Conservation (phyloP, 2,329 filamentous ascomycete genomes). For the Fusarium luffae region DNA sequence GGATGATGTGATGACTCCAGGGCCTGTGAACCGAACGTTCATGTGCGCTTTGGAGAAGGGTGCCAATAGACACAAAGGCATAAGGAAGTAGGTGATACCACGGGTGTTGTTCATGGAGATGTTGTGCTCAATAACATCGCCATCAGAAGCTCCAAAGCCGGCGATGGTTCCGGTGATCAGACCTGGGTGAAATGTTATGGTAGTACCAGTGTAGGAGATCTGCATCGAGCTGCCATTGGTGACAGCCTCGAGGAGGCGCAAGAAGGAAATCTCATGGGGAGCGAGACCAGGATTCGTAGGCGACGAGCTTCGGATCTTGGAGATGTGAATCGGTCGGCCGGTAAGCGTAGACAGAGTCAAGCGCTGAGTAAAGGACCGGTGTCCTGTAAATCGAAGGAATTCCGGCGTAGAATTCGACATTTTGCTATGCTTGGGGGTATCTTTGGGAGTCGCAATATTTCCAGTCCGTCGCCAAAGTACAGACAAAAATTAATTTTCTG, state of each 20-base stretch:
- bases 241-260: slow-evolving; percentile 91
- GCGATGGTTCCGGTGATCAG: slow-evolving; percentile 87
- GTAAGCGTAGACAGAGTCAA: slow-evolving; percentile 92
- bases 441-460: slow-evolving; percentile 37
- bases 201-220: slow-evolving; percentile 95
- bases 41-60: slow-evolving; percentile 93
- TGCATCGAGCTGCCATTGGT: slow-evolving; percentile 96
- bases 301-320: slow-evolving; percentile 89
- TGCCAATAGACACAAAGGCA: slow-evolving; percentile 88
- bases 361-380: slow-evolving; percentile 83
- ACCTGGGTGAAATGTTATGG: slow-evolving; percentile 90
- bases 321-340: slow-evolving; percentile 88
- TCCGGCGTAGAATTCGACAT: slow-evolving; percentile 62
- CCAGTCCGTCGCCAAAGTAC: slow-evolving; percentile 17
- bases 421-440: slow-evolving; percentile 41
- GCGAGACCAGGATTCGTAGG: slow-evolving; percentile 89
- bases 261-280: slow-evolving; percentile 92
- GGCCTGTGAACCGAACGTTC: slow-evolving; percentile 89
- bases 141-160: slow-evolving; percentile 75
- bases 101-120: slow-evolving; percentile 80
- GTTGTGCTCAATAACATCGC: slow-evolving; percentile 83
- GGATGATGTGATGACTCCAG: slow-evolving; percentile 90
- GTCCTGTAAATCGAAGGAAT: slow-evolving; percentile 82
- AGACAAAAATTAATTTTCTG: slow-evolving; percentile 55
- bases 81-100: slow-evolving; percentile 90